Conservation (phyloP, 768 basidiomycete genomes). For the Harrya chromipes region DNA sequence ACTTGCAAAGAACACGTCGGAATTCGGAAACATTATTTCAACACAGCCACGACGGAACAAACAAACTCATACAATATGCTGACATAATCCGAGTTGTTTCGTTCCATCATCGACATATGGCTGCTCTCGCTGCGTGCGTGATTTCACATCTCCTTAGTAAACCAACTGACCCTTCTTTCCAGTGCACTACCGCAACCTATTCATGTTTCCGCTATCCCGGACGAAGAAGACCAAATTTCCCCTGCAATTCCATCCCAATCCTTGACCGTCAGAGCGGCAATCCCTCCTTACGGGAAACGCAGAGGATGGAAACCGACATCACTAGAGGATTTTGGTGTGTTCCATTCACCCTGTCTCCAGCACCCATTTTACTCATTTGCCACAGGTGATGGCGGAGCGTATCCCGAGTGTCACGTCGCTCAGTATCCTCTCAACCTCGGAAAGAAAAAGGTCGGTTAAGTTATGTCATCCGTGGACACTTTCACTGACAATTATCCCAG, state of each 20-base stretch:
- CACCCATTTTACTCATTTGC: background rate
- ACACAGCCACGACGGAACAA: conserved; percentile 26
- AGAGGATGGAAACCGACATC: conserved; percentile 80
- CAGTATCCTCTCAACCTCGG: conserved; percentile 97
- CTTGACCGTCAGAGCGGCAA: conserved; percentile 47
- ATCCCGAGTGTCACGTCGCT: conserved; percentile 94
- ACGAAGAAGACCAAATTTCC: conserved; percentile 59
- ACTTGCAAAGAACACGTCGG: conserved; percentile 6
- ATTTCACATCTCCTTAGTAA: background rate
- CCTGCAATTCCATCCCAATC: conserved; percentile 32
- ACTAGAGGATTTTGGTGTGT: conserved; percentile 81
- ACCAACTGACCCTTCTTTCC: conserved; percentile 1
- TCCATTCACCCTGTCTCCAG: conserved; percentile 6
- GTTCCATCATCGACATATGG: conserved; percentile 38
- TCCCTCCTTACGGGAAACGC: conserved; percentile 86
- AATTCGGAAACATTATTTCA: conserved; percentile 17
- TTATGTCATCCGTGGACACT: background rate
- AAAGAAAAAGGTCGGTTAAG: conserved; percentile 75
- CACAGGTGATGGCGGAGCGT: conserved; percentile 79
- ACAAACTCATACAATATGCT: conserved; percentile 20
- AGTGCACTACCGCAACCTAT: conserved; percentile 71
- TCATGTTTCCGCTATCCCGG: conserved; percentile 47
- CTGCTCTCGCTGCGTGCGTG: conserved; percentile 76
- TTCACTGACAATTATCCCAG: conserved; percentile 37
- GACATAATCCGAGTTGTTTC: conserved; percentile 19